Percentiles rank a stretch among this genome's conserved stretches.
These are phyloP conservation scores for Primulina huaijiensis DNA, from an alignment of 257 asterid species.

Conservation along the genomic window DNA sequence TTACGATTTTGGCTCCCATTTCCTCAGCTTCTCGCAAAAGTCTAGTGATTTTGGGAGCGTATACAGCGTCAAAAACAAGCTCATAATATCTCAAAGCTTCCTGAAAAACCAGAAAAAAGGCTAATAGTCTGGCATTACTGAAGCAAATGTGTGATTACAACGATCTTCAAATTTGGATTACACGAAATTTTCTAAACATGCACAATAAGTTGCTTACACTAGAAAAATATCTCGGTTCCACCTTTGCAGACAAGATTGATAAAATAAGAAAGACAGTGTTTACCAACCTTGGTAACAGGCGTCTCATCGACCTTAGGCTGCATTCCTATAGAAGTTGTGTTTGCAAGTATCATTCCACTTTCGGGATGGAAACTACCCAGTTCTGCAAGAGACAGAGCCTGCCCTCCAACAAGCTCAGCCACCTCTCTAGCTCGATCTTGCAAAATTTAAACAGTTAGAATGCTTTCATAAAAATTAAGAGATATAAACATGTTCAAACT, in stretches of 20 bases:
- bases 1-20: constrained; percentile 69
- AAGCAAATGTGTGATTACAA: neutral
- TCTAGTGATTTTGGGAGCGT: constrained; percentile 85
- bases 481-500: neutral
- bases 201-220: too few species aligned
- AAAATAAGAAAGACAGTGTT: constrained; percentile 5
- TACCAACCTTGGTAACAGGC: constrained; percentile 76
- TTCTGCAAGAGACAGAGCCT: constrained; percentile 74
- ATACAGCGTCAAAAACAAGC: constrained; percentile 90
- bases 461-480: neutral
- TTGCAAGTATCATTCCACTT: constrained; percentile 88
- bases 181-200: too few species aligned
- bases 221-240: neutral
- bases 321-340: constrained; percentile 97
- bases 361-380: constrained; percentile 74
- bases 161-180: neutral
- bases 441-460: constrained; percentile 9
- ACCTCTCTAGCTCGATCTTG: constrained; percentile 83
- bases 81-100: constrained; percentile 65
- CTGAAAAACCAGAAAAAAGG: constrained; percentile 36
- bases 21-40: constrained; percentile 75
- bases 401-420: constrained; percentile 73
- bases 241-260: neutral
- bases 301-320: constrained; percentile 89
- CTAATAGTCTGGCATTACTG: neutral